A percentile compares a stretch with the other conserved stretches of the same genome.
Evolutionary conservation across 164 flowering plant species (phyloP).

Genomic region (Magnolia officinalis): DNA sequence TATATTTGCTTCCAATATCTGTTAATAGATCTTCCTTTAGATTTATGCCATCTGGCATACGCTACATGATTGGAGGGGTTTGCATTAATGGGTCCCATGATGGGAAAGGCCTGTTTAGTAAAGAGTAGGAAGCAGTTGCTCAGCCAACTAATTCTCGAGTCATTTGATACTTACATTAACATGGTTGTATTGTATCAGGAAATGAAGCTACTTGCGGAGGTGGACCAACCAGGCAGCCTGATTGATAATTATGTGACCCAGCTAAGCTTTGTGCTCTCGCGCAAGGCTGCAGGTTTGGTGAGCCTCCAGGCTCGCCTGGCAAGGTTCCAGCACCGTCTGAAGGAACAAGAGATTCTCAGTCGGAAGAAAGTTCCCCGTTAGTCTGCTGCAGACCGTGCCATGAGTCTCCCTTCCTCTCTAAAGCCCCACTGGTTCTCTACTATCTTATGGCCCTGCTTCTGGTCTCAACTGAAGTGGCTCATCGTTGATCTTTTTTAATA

Average conservation of each 20-base stretch:
- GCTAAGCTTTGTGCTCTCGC: conserved; percentile 86
- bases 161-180: background rate
- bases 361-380: conserved; percentile 75
- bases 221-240: conserved; percentile 93
- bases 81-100: background rate
- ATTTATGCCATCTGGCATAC: no score
- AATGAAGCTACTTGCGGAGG: conserved; percentile 94
- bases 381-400: background rate
- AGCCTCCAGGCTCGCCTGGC: conserved; percentile 97
- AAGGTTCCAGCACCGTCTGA: conserved; percentile 90
- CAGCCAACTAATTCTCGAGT: background rate
- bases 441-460: background rate
- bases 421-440: background rate
- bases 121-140: background rate
- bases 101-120: background rate
- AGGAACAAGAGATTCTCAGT: conserved; percentile 94
- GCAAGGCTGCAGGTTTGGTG: conserved; percentile 90
- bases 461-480: conserved; percentile 2
- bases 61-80: no score
- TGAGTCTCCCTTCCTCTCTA: background rate
- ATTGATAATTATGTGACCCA: conserved; percentile 91
- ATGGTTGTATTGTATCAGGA: conserved; percentile 45
- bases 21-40: no score
- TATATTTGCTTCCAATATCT: no score
- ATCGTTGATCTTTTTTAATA: background rate